Percentiles rank a stretch among this genome's conserved stretches.
phyloP scores from a whole-genome alignment of 495 filamentous ascomycete species.

The Aspergillus kassunensis region DNA sequence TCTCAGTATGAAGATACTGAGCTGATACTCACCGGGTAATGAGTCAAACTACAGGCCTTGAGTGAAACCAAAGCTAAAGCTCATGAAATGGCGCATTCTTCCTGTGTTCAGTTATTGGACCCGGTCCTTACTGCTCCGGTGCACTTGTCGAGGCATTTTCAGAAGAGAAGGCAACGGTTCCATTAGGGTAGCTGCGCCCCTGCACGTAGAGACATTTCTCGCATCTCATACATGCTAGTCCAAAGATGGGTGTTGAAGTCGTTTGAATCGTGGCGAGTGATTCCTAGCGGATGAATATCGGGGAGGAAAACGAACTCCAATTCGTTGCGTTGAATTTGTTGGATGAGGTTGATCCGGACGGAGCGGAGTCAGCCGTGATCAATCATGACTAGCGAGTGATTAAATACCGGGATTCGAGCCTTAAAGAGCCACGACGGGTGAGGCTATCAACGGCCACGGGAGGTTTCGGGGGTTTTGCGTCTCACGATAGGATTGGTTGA shows the following conservation, averaged over 20 bases:
- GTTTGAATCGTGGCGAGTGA: background rate
- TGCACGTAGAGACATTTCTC: background rate
- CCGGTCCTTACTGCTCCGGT: conserved; percentile 6
- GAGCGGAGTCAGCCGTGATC: conserved; percentile 8
- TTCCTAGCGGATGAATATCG: conserved; percentile 6
- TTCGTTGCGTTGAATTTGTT: background rate
- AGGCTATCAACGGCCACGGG: conserved; percentile 8
- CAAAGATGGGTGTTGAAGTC: background rate
- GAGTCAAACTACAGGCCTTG: background rate
- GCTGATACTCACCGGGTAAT: too few species aligned
- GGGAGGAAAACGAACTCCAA: background rate
- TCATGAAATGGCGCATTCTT: background rate
- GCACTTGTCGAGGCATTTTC: background rate
- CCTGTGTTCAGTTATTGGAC: background rate
- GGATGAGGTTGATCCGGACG: background rate
- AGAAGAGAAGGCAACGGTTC: background rate
- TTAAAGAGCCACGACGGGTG: background rate
- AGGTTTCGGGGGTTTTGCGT: conserved; percentile 9
- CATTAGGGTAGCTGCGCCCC: background rate
- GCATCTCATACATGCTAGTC: background rate
- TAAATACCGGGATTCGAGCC: background rate
- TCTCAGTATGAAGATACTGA: too few species aligned
- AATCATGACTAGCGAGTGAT: background rate
- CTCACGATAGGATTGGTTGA: conserved; percentile 9
- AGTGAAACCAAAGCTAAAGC: background rate